A percentile compares a stretch with the other conserved stretches of the same genome.
Evolutionary conservation across 805 yeast species (phyloP).

Genomic region (Candida sphagnicola): DNA sequence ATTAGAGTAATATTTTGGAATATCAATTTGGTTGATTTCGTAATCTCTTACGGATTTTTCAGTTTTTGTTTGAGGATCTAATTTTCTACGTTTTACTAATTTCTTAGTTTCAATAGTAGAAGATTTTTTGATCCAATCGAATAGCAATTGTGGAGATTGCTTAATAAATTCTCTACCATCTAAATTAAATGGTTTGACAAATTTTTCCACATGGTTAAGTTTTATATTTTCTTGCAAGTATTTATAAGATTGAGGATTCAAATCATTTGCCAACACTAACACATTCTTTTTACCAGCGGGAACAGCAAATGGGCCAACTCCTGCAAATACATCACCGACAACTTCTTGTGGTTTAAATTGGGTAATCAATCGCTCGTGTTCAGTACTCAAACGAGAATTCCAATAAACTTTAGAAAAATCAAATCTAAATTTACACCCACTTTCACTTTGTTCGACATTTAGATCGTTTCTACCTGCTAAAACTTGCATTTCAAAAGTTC

Average conservation of each 20-base stretch:
- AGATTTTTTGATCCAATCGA: constrained; percentile 41
- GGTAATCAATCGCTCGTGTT: constrained; percentile 76
- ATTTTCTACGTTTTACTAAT: constrained; percentile 33
- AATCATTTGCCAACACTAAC: constrained; percentile 84
- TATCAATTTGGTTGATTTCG: constrained; percentile 17
- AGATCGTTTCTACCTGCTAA: constrained; percentile 81
- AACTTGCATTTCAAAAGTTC: constrained; percentile 92
- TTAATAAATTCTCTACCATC: constrained; percentile 85
- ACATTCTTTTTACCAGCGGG: constrained; percentile 89
- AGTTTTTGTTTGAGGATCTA: constrained; percentile 14
- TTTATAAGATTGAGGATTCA: constrained; percentile 82
- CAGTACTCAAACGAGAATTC: constrained; percentile 94
- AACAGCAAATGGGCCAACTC: constrained; percentile 96
- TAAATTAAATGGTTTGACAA: constrained; percentile 60
- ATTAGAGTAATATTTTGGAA: constrained; percentile 60
- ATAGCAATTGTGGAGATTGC: constrained; percentile 49
- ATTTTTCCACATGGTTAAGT: constrained; percentile 56
- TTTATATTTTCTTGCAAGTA: constrained; percentile 63
- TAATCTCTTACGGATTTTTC: constrained; percentile 15
- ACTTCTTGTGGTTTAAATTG: constrained; percentile 63
- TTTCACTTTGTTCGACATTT: constrained; percentile 80
- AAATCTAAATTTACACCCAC: constrained; percentile 79
- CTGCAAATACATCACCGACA: constrained; percentile 95
- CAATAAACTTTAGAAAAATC: constrained; percentile 95
- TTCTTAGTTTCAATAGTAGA: constrained; percentile 31